Evolutionary conservation across 208 protist genomes (phyloP), one percentile per base, ranked within the genome.

Genomic region (Trypanosoma avium): DNA sequence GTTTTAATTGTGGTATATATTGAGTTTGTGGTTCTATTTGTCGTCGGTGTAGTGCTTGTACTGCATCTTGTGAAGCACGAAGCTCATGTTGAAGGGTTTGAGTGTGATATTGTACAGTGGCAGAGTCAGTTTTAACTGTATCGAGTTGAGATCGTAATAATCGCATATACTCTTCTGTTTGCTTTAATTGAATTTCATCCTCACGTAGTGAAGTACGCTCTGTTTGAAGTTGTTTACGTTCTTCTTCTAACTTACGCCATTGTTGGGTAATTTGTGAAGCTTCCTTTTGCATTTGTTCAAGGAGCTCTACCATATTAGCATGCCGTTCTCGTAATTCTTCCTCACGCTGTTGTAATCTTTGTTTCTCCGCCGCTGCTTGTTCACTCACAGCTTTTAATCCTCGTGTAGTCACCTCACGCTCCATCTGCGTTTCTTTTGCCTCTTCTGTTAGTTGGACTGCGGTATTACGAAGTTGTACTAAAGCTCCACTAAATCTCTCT

Each of bases 301-400:
- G 32, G 46, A 72, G 42, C 3, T 67, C 54, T 12, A 26, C 30
- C 58, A 92, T 72, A 0, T 53, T 58, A 3, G 48, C 59, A 6
- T 79, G 71, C 9, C 78, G 74, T 24, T 68, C 70, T 50, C 83
- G 60, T 26, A 92, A 67, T 1, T 86, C 82, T 19, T 75, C 72
- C 19, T 78, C 80, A 10, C 75, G 61, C 29, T 49, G 52, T 17
- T 68, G 65, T 21, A 94, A 60, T 24, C 71, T 21, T n/a, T 57
- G 60, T 0, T 81, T n/a, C 49, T 91, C 88, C 27, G 61, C 55
- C 15, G 67, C 70, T 0, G 77, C 61, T 2, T 55, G 38, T 5
- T 67, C 58, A 26, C 65, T 69, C 0, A 79, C 54, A 5, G 80
- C 73, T 2, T 55, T 62, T 30, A 82, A 77, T 50, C 68, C 70